Evolutionary conservation across 1,284 basidiomycete species (phyloP), one percentile per base, ranked within the genome.

Genomic region (Tausonia pullulans): DNA sequence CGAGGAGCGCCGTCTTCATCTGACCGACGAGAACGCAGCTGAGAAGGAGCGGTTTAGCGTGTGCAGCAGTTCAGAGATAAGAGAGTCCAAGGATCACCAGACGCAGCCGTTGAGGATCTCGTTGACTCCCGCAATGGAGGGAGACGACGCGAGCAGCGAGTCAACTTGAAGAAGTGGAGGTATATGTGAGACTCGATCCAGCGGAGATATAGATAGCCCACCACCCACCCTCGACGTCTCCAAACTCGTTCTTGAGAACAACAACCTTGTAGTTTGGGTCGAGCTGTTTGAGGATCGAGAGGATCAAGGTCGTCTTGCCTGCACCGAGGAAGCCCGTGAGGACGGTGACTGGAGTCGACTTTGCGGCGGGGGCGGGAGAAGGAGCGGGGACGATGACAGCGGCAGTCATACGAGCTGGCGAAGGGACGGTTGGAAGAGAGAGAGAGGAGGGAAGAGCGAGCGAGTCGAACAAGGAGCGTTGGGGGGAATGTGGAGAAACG

Each of bases 41-140:
- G 27, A 27, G 27, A 27, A 27, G 27, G 27, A 27, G 27, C 1
- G 27, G 27, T 27, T 27, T 27, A 27, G 27, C 27, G 27, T 27
- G 27, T 27, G 27, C 90, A 92, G 16, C 49, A 54, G 45, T 67
- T 76, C 79, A 70, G 67, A 9, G 14, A 44, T 7, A 46, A 4
- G 11, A 73, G 81, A 74, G 27, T 27, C 27, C 27, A 27, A 27
- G 27, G 27, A 27, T 27, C 27, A 27, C 27, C 68, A 92, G 90
- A 94, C 83, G 81, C 91, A 95, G 40, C 91, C 91, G 74, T 94
- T 95, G 68, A 92, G 77, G 60, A 95, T 94, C 75, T 58, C 55
- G 5, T 54, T 41, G 41, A 52, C 44, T 9, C 59, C 40, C 39
- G 58, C 14, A 46, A 65, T 60, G 7, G 60, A 55, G 44, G 50